Conservation (phyloP, 768 basidiomycete genomes). For the Ramaria sp. region DNA sequence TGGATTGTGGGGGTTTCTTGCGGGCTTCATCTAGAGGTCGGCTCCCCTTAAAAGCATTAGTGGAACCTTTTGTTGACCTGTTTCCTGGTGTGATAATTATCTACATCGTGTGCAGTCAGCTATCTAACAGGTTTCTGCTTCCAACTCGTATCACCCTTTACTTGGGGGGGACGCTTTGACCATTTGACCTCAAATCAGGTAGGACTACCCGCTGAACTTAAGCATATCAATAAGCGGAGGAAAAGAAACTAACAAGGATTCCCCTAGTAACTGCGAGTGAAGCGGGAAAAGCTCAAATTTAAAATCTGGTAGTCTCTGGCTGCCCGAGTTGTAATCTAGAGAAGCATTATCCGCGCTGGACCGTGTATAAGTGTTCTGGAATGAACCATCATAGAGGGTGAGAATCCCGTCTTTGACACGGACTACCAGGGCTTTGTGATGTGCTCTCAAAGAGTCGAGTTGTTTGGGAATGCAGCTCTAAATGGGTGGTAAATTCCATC, state of each 20-base stretch:
- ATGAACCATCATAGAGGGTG: no score
- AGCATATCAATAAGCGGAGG: no score
- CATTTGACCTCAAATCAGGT: conserved; percentile 69
- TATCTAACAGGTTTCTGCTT: no score
- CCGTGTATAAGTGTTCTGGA: conserved; percentile 73
- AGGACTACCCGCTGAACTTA: conserved; percentile 81
- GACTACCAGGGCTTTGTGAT: conserved; percentile 56
- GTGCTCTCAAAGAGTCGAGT: conserved; percentile 71
- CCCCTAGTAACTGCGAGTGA: no score
- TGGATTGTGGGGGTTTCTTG: conserved; percentile 25
- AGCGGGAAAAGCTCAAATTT: conserved; percentile 85
- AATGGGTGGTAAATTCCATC: no score
- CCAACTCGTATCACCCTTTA: no score
- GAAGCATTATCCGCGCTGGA: conserved; percentile 62
- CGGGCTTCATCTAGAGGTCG: conserved; percentile 16
- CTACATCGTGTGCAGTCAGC: conserved; percentile 28
- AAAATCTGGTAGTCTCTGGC: conserved; percentile 55
- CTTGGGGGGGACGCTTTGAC: neutral
- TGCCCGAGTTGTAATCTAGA: conserved; percentile 72
- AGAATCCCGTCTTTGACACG: no score
- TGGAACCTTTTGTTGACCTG: conserved; percentile 19
- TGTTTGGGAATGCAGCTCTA: no score
- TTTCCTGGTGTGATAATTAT: conserved; percentile 45
- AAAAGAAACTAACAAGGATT: no score
- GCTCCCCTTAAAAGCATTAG: conserved; percentile 41